Evolutionary conservation across 257 asterid species (phyloP), one percentile per base, ranked within the genome.

Genomic region (Thymus quinquecostatus): DNA sequence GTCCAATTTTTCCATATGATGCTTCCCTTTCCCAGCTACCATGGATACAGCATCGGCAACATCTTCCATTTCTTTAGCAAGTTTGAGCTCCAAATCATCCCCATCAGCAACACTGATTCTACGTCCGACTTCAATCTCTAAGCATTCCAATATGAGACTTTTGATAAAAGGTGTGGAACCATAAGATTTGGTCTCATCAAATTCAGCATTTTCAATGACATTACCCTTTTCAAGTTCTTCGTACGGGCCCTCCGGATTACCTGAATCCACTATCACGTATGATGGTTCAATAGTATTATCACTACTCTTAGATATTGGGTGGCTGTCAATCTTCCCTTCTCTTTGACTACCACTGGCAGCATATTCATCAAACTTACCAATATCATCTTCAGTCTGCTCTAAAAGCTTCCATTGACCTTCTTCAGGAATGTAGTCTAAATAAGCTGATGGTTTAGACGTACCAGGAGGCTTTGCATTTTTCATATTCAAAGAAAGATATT

Each of bases 321-420:
- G 61, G 41, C 50, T 73, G 61, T 71, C 53, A 27, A 65, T 28
- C 76, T 73, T 74, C 33, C 10, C 64, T 59, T 78, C 77, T 48
- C 62, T 47, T 34, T 55, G 62, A 68, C 59, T 71, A 70, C 51
- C 79, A 61, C 45, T 68, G 47, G 64, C 61, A 49, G 65, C 68
- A 71, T 55, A 47, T 51, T 72, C 70, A 60, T 83, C 77, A 69
- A 40, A 45, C 13, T 49, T 69, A 55, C 68, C 81, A 80, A 21
- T 79, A 66, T 64, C 63, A 36, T 77, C 76, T 69, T 84, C 83
- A 64, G 78, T 72, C 69, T 72, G 78, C 65, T 86, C 90, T 81
- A 83, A 78, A 64, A 89, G 86, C 82, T 87, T 89, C 96, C 90
- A 85, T 75, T 77, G 85, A 41, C 88, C 93, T 86, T 85, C 96